These are phyloP conservation scores for Kuraishia piskuri DNA, from an alignment of 805 yeast species.

Conservation along the genomic window DNA sequence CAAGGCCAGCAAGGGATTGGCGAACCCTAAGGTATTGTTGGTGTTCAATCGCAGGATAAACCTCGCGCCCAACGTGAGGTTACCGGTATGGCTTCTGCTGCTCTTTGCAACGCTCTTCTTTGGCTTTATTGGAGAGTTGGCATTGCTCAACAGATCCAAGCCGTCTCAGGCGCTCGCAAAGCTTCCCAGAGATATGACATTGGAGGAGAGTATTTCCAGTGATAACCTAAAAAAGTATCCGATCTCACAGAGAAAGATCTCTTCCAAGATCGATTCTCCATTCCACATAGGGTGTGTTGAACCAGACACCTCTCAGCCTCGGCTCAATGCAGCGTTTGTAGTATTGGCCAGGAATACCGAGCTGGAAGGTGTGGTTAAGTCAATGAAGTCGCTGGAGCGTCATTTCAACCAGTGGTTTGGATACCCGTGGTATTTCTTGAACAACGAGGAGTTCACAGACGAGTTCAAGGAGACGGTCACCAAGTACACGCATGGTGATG, in stretches of 20 bases:
- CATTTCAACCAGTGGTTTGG: slow-evolving; percentile 92
- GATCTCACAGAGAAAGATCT: slow-evolving; percentile 17
- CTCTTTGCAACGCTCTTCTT: not conserved
- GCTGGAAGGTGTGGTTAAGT: slow-evolving; percentile 61
- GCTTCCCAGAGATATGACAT: not conserved
- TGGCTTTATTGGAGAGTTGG: not conserved
- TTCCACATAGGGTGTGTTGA: slow-evolving; percentile 26
- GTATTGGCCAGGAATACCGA: slow-evolving; percentile 80
- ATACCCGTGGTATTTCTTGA: slow-evolving; percentile 88
- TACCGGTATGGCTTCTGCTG: not conserved
- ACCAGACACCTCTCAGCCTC: slow-evolving; percentile 15
- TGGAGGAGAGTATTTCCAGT: not conserved
- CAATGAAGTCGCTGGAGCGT: slow-evolving; percentile 69
- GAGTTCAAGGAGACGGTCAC: slow-evolving; percentile 50
- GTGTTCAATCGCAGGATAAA: not conserved
- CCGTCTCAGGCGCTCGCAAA: not conserved
- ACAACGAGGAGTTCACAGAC: slow-evolving; percentile 65
- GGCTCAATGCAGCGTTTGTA: slow-evolving; percentile 80
- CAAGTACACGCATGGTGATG: slow-evolving; percentile 46
- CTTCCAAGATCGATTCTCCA: slow-evolving; percentile 18
- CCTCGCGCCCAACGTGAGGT: not conserved
- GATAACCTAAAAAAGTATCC: slow-evolving; percentile 12
- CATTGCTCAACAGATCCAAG: not conserved
- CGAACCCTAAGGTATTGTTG: not conserved
- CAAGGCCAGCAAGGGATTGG: not conserved